Evolutionary conservation across 164 flowering plant genomes (phyloP).

Genomic region (Echeveria elegans): DNA sequence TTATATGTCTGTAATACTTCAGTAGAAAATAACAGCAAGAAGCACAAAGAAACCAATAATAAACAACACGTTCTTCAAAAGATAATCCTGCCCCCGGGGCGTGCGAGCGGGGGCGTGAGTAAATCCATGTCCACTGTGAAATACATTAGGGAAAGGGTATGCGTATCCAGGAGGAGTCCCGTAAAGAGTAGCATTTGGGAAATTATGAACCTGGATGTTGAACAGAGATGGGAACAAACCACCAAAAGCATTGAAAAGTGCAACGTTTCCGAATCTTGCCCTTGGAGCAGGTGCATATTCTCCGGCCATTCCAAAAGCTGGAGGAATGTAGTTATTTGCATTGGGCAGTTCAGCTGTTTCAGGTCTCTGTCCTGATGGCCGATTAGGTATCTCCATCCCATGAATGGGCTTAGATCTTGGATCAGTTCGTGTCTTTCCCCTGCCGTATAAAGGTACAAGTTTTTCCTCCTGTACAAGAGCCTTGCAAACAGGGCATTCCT

Average conservation of each 20-base stretch:
- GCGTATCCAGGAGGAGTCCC: conserved; percentile 26
- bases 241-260: conserved; percentile 52
- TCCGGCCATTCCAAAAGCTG: conserved; percentile 26
- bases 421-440: conserved; percentile 46
- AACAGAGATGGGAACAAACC: conserved; percentile 46
- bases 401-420: conserved; percentile 54
- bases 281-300: conserved; percentile 37
- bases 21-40: conserved; percentile 21
- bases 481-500: conserved; percentile 64
- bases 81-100: conserved; percentile 21
- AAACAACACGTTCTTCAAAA: conserved; percentile 29
- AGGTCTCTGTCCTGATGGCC: conserved; percentile 65
- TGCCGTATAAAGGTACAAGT: conserved; percentile 57
- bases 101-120: conserved; percentile 12
- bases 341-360: conserved; percentile 43
- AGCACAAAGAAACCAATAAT: conserved; percentile 25
- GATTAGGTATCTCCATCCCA: conserved; percentile 39
- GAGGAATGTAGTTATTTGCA: conserved; percentile 23
- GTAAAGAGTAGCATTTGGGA: conserved; percentile 26
- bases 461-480: conserved; percentile 52
- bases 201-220: conserved; percentile 43
- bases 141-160: conserved; percentile 20
- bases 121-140: conserved; percentile 25
- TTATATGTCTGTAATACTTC: neutral
- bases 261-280: conserved; percentile 41